Conservation (phyloP, 2,329 filamentous ascomycete species). For the Dryadomyces sulphureus region DNA sequence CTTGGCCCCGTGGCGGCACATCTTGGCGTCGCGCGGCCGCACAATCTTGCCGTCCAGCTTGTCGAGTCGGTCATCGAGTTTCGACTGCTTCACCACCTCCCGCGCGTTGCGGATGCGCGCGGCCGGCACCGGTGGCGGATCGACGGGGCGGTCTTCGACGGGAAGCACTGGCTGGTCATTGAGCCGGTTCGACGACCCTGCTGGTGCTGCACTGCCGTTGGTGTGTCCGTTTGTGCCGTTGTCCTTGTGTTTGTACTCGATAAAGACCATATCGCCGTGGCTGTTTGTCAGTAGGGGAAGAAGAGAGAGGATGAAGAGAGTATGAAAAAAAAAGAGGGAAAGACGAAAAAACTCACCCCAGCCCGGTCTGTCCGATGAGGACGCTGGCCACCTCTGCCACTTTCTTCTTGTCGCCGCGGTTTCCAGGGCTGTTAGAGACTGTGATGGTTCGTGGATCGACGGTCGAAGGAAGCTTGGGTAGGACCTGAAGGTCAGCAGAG, state of each 20-base stretch:
- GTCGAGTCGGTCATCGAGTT: constrained; percentile 76
- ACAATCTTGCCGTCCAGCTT: constrained; percentile 80
- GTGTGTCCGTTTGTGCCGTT: constrained; percentile 25
- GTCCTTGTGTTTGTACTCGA: constrained; percentile 56
- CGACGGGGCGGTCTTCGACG: constrained; percentile 51
- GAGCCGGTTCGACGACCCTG: constrained; percentile 47
- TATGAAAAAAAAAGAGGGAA: neutral
- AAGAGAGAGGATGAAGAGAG: neutral
- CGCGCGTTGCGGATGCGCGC: constrained; percentile 72
- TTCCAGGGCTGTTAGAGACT: constrained; percentile 45
- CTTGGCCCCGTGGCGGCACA: constrained; percentile 92
- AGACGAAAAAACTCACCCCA: constrained; percentile 27
- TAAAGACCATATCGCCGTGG: constrained; percentile 82
- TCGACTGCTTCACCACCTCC: constrained; percentile 81
- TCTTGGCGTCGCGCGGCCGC: constrained; percentile 57
- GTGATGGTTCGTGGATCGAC: constrained; percentile 45
- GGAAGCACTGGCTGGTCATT: constrained; percentile 62
- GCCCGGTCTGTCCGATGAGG: constrained; percentile 42
- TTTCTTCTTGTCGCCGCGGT: constrained; percentile 37
- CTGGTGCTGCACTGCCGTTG: constrained; percentile 16
- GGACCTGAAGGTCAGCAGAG: constrained; percentile 26
- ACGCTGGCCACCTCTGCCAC: constrained; percentile 42
- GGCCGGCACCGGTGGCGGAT: constrained; percentile 38
- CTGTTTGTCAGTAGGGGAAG: constrained; percentile 24
- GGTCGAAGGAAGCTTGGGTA: constrained; percentile 44